A percentile compares a stretch with the other conserved stretches of the same genome.
Evolutionary conservation across 129 eudicot species (phyloP).

Genomic region (Flaveria brownii): DNA sequence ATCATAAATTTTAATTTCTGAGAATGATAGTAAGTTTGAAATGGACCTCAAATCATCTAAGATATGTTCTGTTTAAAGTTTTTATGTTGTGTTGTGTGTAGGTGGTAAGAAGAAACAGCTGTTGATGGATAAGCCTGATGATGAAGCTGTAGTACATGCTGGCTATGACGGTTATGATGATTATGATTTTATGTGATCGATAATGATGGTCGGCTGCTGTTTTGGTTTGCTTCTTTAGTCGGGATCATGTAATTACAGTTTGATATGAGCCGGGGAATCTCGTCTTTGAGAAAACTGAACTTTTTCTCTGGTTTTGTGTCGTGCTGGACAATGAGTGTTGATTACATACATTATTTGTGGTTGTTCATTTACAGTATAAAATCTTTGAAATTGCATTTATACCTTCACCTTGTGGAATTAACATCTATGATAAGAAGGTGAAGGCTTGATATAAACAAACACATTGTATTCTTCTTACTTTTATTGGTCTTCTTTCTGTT

Average conservation of each 20-base stretch:
- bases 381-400: slow-evolving; percentile 26
- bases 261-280: slow-evolving; percentile 29
- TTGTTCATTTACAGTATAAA: slow-evolving; percentile 12
- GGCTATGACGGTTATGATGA: slow-evolving; percentile 68
- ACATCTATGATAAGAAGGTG: slow-evolving; percentile 19
- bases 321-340: slow-evolving; percentile 32
- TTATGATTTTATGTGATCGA: slow-evolving; percentile 80
- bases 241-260: slow-evolving; percentile 47
- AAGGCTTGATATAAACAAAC: slow-evolving; percentile 9
- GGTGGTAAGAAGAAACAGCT: slow-evolving; percentile 89
- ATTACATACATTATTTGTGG: slow-evolving; percentile 3
- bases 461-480: slow-evolving; percentile 29
- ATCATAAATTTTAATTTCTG: neutral
- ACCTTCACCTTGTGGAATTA: slow-evolving; percentile 22
- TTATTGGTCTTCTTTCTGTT: neutral
- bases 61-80: neutral
- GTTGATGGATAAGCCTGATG: slow-evolving; percentile 74
- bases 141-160: slow-evolving; percentile 52
- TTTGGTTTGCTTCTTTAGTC: slow-evolving; percentile 32
- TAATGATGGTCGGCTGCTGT: neutral
- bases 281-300: slow-evolving; percentile 17
- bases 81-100: slow-evolving; percentile 28
- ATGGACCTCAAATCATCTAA: neutral
- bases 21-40: neutral
- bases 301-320: slow-evolving; percentile 33